A percentile compares a stretch with the other conserved stretches of the same genome.
Conservation (phyloP, 164 flowering plant species). For the Piper betle region DNA sequence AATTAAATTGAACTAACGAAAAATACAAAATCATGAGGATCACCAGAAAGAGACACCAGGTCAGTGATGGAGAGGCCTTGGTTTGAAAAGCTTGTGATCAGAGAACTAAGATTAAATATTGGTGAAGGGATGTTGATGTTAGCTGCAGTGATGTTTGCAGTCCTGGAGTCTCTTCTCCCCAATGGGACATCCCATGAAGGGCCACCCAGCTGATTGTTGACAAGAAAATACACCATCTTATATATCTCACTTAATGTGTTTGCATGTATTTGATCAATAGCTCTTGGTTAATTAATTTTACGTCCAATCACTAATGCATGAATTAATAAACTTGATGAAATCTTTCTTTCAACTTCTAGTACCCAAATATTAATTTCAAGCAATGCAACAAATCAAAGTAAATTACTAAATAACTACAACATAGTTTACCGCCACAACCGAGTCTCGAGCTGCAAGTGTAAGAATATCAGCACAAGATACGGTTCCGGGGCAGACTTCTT, state of each 20-base stretch:
- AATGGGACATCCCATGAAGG: conserved; percentile 37
- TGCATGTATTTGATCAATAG: too few species aligned
- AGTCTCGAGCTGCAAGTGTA: conserved; percentile 3
- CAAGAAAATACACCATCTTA: not conserved
- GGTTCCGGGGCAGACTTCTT: conserved; percentile 4
- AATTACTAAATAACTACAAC: not conserved
- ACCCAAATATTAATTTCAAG: too few species aligned
- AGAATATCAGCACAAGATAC: conserved; percentile 8
- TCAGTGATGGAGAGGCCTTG: conserved; percentile 26
- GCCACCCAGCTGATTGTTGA: conserved; percentile 21
- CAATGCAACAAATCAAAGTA: not conserved
- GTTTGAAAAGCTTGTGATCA: conserved; percentile 15
- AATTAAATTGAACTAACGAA: not conserved
- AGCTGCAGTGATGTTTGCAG: conserved; percentile 21
- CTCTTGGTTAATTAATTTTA: not conserved
- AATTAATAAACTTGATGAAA: too few species aligned
- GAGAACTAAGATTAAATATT: conserved; percentile 6
- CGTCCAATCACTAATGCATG: not conserved
- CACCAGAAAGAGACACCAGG: conserved; percentile 43
- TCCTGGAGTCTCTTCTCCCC: conserved; percentile 40
- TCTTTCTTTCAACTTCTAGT: not conserved
- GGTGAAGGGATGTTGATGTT: conserved; percentile 21
- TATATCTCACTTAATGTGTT: not conserved
- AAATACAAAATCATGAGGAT: not conserved
- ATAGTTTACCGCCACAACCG: conserved; percentile 2